Conservation (phyloP, 306 rosid genomes). For the Ammopiptanthus mongolicus region DNA sequence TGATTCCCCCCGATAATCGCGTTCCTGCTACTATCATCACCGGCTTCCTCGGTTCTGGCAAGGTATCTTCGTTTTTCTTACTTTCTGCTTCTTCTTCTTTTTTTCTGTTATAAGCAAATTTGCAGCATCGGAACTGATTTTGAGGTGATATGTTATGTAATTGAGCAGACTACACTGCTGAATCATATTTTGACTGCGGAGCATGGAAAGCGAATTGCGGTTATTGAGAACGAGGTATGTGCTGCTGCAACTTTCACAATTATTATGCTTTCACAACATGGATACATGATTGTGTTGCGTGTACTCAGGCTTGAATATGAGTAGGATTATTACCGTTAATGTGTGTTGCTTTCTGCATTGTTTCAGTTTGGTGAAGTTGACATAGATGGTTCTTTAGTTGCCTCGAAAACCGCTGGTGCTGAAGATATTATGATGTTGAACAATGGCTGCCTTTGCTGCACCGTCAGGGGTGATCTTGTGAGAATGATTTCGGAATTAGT, state of each 20-base stretch:
- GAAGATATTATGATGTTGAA: conserved; percentile 94
- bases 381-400: conserved; percentile 92
- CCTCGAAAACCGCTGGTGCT: conserved; percentile 77
- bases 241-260: background rate
- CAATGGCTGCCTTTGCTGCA: conserved; percentile 96
- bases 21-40: conserved; percentile 91
- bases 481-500: conserved; percentile 85
- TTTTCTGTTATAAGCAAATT: background rate
- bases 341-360: background rate
- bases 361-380: conserved; percentile 88
- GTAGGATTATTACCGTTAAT: background rate
- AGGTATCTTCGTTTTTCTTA: conserved; percentile 34
- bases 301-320: background rate
- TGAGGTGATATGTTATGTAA: conserved; percentile 17
- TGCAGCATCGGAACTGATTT: background rate
- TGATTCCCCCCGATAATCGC: conserved; percentile 68
- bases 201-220: conserved; percentile 91
- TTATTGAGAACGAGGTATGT: conserved; percentile 86
- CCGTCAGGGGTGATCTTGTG: conserved; percentile 95
- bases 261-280: background rate
- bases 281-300: background rate
- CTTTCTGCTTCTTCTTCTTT: background rate
- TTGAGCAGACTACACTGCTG: conserved; percentile 75
- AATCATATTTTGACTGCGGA: conserved; percentile 90
- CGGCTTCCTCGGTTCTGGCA: conserved; percentile 92